A percentile compares a stretch with the other conserved stretches of the same genome.
These are phyloP conservation scores for Cicer yamashitae DNA, from an alignment of 306 rosid genomes.

Conservation along the genomic window DNA sequence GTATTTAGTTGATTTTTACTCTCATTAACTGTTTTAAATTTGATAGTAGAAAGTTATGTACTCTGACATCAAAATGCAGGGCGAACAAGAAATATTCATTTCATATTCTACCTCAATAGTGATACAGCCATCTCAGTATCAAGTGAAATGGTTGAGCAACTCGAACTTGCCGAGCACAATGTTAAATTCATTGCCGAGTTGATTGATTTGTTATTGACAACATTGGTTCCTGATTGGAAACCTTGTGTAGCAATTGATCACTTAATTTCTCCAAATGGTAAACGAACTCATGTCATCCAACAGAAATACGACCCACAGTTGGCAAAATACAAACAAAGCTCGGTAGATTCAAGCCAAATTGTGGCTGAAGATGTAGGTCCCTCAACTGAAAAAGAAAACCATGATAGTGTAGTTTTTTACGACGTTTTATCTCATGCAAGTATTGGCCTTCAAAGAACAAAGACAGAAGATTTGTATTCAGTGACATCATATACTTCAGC, in stretches of 20 bases:
- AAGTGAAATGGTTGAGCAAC: slow-evolving; percentile 37
- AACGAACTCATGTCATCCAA: not conserved
- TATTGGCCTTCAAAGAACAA: slow-evolving; percentile 27
- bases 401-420: slow-evolving; percentile 2
- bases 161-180: slow-evolving; percentile 21
- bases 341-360: not conserved
- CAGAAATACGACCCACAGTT: not conserved
- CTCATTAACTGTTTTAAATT: not conserved
- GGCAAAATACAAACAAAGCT: slow-evolving; percentile 3
- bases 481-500: slow-evolving; percentile 47
- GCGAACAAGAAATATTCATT: slow-evolving; percentile 33
- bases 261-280: slow-evolving; percentile 29
- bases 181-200: slow-evolving; percentile 25
- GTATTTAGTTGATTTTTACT: slow-evolving; percentile 19
- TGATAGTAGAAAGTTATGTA: not conserved
- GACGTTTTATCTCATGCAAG: slow-evolving; percentile 38
- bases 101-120: slow-evolving; percentile 27
- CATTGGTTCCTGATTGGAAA: slow-evolving; percentile 33
- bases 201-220: slow-evolving; percentile 18
- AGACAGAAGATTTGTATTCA: slow-evolving; percentile 39
- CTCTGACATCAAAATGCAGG: slow-evolving; percentile 24
- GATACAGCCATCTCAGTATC: slow-evolving; percentile 31
- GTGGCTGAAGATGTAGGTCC: slow-evolving; percentile 5
- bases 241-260: slow-evolving; percentile 33
- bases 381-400: slow-evolving; percentile 22